These are phyloP conservation scores for Gamsiella multidivaricata DNA, from an alignment of 192 early-diverging fungal species.

Conservation along the genomic window DNA sequence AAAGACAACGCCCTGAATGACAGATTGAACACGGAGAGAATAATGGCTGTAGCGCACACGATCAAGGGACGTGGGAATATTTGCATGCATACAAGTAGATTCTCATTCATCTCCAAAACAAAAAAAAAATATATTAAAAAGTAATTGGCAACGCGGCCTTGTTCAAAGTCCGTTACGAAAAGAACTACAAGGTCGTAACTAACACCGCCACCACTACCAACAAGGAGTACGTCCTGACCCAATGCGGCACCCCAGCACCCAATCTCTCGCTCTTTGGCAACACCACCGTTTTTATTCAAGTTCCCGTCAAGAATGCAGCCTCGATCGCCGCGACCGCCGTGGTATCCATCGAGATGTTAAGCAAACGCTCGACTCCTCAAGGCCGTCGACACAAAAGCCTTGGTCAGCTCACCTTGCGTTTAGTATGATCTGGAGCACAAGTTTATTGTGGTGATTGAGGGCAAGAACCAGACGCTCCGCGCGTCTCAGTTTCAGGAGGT, in stretches of 20 bases:
- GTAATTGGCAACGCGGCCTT: conserved; percentile 62
- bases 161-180: conserved; percentile 70
- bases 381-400: conserved; percentile 47
- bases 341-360: conserved; percentile 64
- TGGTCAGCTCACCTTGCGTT: conserved; percentile 63
- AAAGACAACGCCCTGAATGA: too few relatives aligned
- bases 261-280: conserved; percentile 48
- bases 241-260: conserved; percentile 74
- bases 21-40: not conserved
- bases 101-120: not conserved
- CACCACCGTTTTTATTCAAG: conserved; percentile 54
- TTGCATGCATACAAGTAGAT: not conserved
- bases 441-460: conserved; percentile 40
- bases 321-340: conserved; percentile 53
- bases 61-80: not conserved
- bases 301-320: conserved; percentile 60
- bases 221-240: conserved; percentile 72
- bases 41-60: too few relatives aligned
- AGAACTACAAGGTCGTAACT: conserved; percentile 73
- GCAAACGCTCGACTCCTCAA: conserved; percentile 51
- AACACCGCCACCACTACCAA: conserved; percentile 58
- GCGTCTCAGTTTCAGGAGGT: conserved; percentile 60
- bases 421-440: conserved; percentile 44
- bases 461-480: conserved; percentile 59
- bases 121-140: not conserved